These are phyloP conservation scores for Alnus rubra DNA, from an alignment of 306 rosid species.

Conservation along the genomic window DNA sequence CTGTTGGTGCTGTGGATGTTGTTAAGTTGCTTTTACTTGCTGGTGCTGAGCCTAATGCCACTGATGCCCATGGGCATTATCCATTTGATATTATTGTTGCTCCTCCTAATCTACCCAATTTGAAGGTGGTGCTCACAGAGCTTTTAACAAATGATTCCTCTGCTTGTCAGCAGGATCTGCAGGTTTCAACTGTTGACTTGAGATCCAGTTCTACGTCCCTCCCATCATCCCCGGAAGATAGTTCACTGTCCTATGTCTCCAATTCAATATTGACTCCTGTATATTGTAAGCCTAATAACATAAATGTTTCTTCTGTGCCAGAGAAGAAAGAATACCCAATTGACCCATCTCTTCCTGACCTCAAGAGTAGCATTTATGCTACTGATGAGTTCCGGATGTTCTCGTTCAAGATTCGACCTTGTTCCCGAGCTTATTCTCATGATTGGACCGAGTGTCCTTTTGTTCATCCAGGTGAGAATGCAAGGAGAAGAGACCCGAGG, in stretches of 20 bases:
- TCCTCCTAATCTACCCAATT: slow-evolving; percentile 50
- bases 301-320: slow-evolving; percentile 37
- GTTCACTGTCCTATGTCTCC: slow-evolving; percentile 49
- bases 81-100: slow-evolving; percentile 71
- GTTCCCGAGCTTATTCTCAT: slow-evolving; percentile 92
- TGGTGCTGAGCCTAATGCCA: slow-evolving; percentile 57
- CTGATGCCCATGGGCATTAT: slow-evolving; percentile 61
- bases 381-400: slow-evolving; percentile 94
- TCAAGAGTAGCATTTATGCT: slow-evolving; percentile 84
- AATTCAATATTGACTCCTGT: slow-evolving; percentile 53
- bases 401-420: slow-evolving; percentile 86
- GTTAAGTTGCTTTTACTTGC: slow-evolving; percentile 66
- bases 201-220: slow-evolving; percentile 32
- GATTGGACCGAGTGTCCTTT: slow-evolving; percentile 98
- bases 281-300: slow-evolving; percentile 41
- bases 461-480: slow-evolving; percentile 97
- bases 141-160: slow-evolving; percentile 46
- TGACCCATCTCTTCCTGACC: slow-evolving; percentile 91
- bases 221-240: slow-evolving; percentile 56
- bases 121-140: slow-evolving; percentile 49
- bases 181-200: slow-evolving; percentile 32
- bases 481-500: slow-evolving; percentile 86
- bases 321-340: slow-evolving; percentile 87
- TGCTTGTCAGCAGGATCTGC: slow-evolving; percentile 37
- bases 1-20: slow-evolving; percentile 53